Base-by-base conservation (phyloP, 2,329 filamentous ascomycete genomes). In the Phyllosticta citriasiana region DNA sequence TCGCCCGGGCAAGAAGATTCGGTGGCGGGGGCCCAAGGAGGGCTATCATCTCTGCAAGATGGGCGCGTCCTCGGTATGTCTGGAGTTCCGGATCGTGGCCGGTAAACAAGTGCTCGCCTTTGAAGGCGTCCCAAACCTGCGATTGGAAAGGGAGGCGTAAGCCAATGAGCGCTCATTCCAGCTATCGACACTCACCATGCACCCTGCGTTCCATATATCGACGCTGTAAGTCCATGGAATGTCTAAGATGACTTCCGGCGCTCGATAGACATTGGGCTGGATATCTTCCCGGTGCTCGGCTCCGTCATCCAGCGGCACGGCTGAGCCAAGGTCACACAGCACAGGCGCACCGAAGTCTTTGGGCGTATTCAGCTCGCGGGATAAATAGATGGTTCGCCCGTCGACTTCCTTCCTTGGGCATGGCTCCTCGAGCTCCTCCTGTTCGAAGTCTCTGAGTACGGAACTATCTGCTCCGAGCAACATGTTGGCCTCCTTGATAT, bases 401-500 rank as follows among this genome's bases (percentile, higher is more conserved):
- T 72, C 63, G 22, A 74, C 62, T 6, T 66, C 35, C 67, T 76
- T 77, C 0, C 74, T 69, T 4, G 73, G 71, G 26, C 69, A 74
- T n/a, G 75, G 74, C n/a, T 62, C 63, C 27, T 69, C 57, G 56
- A 76, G 53, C 63, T 78, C 74, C 22, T 55, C 67, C 57, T 72
- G 58, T 5, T 68, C 66, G 63, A 77, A 76, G 9, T 63, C 65
- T 30, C 72, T 63, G 25, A 77, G 66, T 2, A 77, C 71, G n/a
- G 69, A 61, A 0, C 67, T 64, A 63, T 77, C 74, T n/a, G 68
- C 67, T 57, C 68, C 71, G 53, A 72, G 67, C 3, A 78, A 63
- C 55, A 78, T 74, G 60, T 78, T 78, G 64, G 76, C 74, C 1
- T 67, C 67, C 58, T 78, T 78, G 61, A 80, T 76, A 55, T 79